phyloP scores from a whole-genome alignment of 176 grass and related monocot genomes.

The Aechmea fasciata region DNA sequence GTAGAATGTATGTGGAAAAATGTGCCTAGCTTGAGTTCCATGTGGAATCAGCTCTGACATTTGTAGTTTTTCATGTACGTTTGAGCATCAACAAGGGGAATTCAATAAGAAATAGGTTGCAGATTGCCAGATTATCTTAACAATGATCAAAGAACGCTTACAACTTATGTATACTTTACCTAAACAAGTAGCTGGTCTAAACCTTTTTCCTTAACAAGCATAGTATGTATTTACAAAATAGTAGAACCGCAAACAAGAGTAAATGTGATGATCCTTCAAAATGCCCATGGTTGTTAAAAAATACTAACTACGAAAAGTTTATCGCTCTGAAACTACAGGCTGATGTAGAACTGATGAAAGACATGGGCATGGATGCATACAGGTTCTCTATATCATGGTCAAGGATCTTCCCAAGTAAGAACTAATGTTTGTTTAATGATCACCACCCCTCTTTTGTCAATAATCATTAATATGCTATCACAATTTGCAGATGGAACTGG shows the following conservation, averaged over 20 bases:
- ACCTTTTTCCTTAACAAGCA: neutral
- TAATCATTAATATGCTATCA: slow-evolving; percentile 17
- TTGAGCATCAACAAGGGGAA: too few relatives aligned
- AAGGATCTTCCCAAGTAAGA: slow-evolving; percentile 90
- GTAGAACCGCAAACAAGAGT: neutral
- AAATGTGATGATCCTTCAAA: slow-evolving; percentile 11
- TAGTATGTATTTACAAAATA: too few relatives aligned
- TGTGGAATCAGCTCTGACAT: too few relatives aligned
- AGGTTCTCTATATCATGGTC: slow-evolving; percentile 97
- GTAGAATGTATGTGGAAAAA: too few relatives aligned
- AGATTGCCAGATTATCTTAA: too few relatives aligned
- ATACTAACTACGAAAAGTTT: too few relatives aligned
- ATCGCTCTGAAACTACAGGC: slow-evolving; percentile 23
- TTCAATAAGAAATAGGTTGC: too few relatives aligned
- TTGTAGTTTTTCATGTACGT: too few relatives aligned
- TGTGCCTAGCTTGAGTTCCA: too few relatives aligned
- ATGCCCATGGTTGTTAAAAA: neutral
- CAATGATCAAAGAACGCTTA: too few relatives aligned
- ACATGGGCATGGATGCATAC: slow-evolving; percentile 82
- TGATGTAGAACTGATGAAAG: slow-evolving; percentile 82
- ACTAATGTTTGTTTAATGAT: slow-evolving; percentile 14
- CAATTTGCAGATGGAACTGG: slow-evolving; percentile 74
- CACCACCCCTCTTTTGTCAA: slow-evolving; percentile 3
- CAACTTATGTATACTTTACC: too few relatives aligned
- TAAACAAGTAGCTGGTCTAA: neutral